A percentile compares a stretch with the other conserved stretches of the same genome.
These are phyloP conservation scores for Yamadazyma membranifaciens DNA, from an alignment of 1,139 yeast species.

Conservation along the genomic window DNA sequence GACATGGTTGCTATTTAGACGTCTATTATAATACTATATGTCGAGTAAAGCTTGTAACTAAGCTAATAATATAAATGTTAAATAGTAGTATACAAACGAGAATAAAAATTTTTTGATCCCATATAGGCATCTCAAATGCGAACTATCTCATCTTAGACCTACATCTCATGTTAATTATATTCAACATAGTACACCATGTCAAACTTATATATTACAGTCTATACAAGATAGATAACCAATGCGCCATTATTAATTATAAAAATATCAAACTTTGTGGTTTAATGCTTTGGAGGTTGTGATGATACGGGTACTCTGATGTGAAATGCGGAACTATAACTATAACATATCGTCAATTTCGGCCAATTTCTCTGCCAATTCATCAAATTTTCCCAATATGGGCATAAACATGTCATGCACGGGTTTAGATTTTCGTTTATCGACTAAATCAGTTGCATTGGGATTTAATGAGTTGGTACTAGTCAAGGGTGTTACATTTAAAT, in stretches of 20 bases:
- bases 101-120: slow-evolving; percentile 1
- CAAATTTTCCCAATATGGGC: slow-evolving; percentile 46
- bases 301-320: not conserved
- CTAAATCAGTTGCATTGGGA: slow-evolving; percentile 8
- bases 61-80: no score
- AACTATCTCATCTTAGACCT: no score
- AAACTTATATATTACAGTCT: not conserved
- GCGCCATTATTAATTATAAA: not conserved
- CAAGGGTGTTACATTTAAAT: slow-evolving; percentile 29
- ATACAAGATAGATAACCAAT: not conserved
- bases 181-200: no score
- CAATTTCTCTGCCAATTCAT: slow-evolving; percentile 43
- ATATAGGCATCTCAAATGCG: not conserved
- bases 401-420: slow-evolving; percentile 47
- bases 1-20: slow-evolving; percentile 16
- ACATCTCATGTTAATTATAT: no score
- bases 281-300: not conserved
- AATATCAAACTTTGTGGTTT: not conserved
- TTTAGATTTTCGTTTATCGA: slow-evolving; percentile 28
- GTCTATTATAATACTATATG: not conserved
- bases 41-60: no score
- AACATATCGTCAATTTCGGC: slow-evolving; percentile 40
- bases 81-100: not conserved
- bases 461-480: slow-evolving; percentile 39
- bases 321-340: slow-evolving; percentile 3